Base-by-base conservation (phyloP, 306 rosid genomes). In the Ormosia semicastrata region DNA sequence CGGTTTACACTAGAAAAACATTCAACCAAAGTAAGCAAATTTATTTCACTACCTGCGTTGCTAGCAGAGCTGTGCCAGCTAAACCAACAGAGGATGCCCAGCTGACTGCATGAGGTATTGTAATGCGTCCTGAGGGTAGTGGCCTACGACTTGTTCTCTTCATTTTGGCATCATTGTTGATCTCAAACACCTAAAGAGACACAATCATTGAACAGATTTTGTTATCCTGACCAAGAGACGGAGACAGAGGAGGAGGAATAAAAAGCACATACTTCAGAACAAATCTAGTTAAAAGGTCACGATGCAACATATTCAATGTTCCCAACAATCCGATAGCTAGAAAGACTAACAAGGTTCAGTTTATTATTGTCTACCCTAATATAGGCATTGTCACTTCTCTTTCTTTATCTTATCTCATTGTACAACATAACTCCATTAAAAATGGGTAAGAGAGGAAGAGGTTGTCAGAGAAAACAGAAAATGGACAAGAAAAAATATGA, bases 71-170 rank as follows among this genome's bases (percentile, higher is more conserved):
- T 6, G 97, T 92, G 83, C 99, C 99, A 39, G 79, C 90, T 82
- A 95, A 73, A 78, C 98, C 99, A 76, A 87, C 87, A 62, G 89
- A 52, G 52, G 89, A 86, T 77, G 98, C 99, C 94, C 93, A 93
- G 64, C 86, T 69, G 63, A 87, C 76, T 8, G 98, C 99, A 85
- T 95, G 99, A 75, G 93, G 86, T 63, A 36, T 57, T 30, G 97
- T 82, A 75, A 95, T 90, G 85, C 99, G 94, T 24, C 97, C 98
- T 3, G 99, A 92, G 68, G 99, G 99, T 49, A 95, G 88, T 18
- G 99, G 97, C 88, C 99, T 90, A 62, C 57, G 77, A 78, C 43
- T 80, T 1, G 98, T 95, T 86, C 99, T 92, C 84, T 87, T 95
- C 99, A 93, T 95, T 88, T 88, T 90, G 58, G 93, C 98, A 87